Base-by-base conservation (phyloP, 2,329 filamentous ascomycete genomes). In the Trichophyton benhamiae region DNA sequence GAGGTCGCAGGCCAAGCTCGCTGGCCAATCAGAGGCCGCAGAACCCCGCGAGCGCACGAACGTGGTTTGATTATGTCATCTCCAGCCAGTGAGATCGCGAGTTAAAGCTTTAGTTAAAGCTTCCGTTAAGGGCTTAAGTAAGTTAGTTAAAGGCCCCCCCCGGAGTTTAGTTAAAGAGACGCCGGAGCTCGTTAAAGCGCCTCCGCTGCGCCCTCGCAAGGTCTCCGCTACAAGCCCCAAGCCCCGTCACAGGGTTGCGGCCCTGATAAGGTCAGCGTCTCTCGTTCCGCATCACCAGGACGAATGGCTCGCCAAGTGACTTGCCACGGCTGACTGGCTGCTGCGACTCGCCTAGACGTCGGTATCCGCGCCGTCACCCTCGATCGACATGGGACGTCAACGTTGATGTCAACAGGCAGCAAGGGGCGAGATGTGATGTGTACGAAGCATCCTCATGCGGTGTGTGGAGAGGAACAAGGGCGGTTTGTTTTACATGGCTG, bases 21-120 rank as follows among this genome's bases (percentile, higher is more conserved):
- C 27, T 62, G 64, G 65, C 74, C 74, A 76, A 76, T 76, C 68
- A 70, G 61, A 66, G 62, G 33, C 30, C 59, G 63, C 63, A 64
- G 63, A 67, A 17, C 70, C 70, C 72, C 72, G 52, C 52, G 52
- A 30, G 48, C 48, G 48, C 48, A 53, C 33, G 11, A 55, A 55
- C 52, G 52, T 55, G 52, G 52, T 20, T 30, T 36, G 5, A 13
- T 55, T 55, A 36, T 55, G 27, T 36, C 30, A 44, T 17, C 41
- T n/a, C n/a, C 41, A 44, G 41, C n/a, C 41, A 44, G 41, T n/a
- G 11, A 42, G 15, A 42, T 30, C 27, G 38, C 38, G 3, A 13
- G 38, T n/a, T 44, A 44, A n/a, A n/a, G 41, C 41, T 8, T 17
- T 8, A 20, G 41, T 44, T 20, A 44, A 44, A 44, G 15, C 15